Evolutionary conservation across 164 flowering plant genomes (phyloP), one percentile per base, ranked within the genome.

Genomic region (Amborella trichopoda): DNA sequence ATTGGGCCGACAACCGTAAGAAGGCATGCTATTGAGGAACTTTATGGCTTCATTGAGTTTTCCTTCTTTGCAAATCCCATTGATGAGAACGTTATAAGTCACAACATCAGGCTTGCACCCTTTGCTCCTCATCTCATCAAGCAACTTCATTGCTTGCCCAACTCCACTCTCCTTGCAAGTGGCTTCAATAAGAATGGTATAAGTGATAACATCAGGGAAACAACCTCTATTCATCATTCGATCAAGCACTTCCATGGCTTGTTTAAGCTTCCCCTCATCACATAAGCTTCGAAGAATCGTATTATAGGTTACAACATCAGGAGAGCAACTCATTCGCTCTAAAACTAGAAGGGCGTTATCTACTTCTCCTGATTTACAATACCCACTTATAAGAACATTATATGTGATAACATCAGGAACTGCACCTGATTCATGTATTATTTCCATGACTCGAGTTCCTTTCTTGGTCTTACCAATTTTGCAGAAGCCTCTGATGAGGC

Each of bases 31-130:
- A 53, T 70, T 62, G 43, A 88, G 46, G 58, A 88, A 81, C 54
- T 68, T 63, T 50, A 88, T 76, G 8, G 94, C 96, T 49, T 87
- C 96, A 40, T 75, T 75, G 50, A 83, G 56, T 57, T 83, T 75
- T 28, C 91, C 94, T 69, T 88, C 96, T 61, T 71, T 83, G 63
- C 94, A 88, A 28, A 88, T 77, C 49, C 88, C 91, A 56, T 81
- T 75, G 28, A 88, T 77, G 26, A 88, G 82, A 48, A 88, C 96
- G 65, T 88, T 88, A 42, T 77, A 83, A 27, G 94, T 83, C 41
- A 83, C 82, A 1, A 81, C 75, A 69, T 88, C 94, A 13, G 96
- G 94, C n/a, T 72, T 74, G 56, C 94, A 81, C 6, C 94, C 94
- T 59, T 66, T 79, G 48, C 42, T 71, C 64, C 74, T 74, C 94